These are phyloP conservation scores for Cercospora sesami DNA, from an alignment of 2,329 filamentous ascomycete genomes.

Conservation along the genomic window DNA sequence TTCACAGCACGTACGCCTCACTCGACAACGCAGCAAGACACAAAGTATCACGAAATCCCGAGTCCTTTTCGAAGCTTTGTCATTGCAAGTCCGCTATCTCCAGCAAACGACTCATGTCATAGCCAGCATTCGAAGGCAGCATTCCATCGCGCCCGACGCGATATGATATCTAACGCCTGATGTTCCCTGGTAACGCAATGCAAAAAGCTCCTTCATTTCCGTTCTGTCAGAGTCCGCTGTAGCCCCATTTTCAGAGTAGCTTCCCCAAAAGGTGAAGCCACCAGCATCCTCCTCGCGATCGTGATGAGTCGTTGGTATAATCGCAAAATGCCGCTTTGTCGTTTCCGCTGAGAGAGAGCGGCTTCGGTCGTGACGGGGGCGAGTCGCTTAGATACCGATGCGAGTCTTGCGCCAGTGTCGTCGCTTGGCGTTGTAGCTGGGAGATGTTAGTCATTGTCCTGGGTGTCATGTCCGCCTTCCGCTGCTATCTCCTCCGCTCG, in stretches of 20 bases:
- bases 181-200: constrained; percentile 12
- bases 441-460: constrained; percentile 13
- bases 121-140: constrained; percentile 18
- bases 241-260: constrained; percentile 3
- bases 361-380: constrained; percentile 33
- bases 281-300: constrained; percentile 15
- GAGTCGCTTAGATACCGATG: constrained; percentile 87
- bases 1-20: not conserved
- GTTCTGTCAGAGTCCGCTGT: constrained; percentile 18
- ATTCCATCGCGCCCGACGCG: constrained; percentile 21
- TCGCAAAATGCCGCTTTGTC: constrained; percentile 14
- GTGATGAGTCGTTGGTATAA: constrained; percentile 13
- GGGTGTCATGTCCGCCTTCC: not conserved
- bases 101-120: constrained; percentile 20
- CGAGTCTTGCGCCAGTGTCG: constrained; percentile 99
- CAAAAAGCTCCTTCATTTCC: not conserved
- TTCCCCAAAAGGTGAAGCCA: not conserved
- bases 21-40: not conserved
- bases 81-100: constrained; percentile 30
- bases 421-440: constrained; percentile 99
- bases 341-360: constrained; percentile 20
- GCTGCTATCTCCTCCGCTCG: not conserved
- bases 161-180: constrained; percentile 22
- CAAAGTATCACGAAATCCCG: not conserved
- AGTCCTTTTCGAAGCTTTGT: constrained; percentile 26